Conservation (phyloP, 1,284 basidiomycete genomes). For the Cronartium ribicola region DNA sequence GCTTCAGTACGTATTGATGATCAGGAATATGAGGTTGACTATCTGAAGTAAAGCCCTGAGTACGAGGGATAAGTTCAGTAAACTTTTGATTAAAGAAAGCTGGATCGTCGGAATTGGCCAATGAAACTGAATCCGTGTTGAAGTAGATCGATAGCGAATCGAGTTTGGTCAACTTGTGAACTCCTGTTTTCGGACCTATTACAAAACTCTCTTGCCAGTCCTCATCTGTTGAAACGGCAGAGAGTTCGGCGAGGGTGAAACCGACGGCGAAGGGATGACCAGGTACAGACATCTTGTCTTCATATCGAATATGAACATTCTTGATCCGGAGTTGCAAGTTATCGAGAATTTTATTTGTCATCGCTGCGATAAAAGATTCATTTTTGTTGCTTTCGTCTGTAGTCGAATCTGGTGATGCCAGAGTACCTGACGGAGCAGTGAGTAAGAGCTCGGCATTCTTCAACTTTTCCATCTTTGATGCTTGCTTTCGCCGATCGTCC, state of each 20-base stretch:
- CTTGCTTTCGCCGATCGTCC: constrained; percentile 40
- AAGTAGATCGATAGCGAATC: constrained; percentile 90
- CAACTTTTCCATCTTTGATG: constrained; percentile 40
- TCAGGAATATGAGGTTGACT: constrained; percentile 50
- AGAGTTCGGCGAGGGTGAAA: constrained; percentile 84
- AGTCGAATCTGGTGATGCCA: constrained; percentile 65
- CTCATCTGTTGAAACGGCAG: constrained; percentile 86
- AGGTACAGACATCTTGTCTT: constrained; percentile 88
- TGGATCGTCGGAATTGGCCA: constrained; percentile 60
- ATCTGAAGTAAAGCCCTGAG: constrained; percentile 44
- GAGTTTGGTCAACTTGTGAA: constrained; percentile 90
- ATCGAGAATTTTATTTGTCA: constrained; percentile 88
- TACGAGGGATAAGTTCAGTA: constrained; percentile 60
- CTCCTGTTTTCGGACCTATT: constrained; percentile 77
- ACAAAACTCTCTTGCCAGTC: constrained; percentile 94
- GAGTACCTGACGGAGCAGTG: constrained; percentile 57
- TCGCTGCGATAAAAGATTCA: constrained; percentile 74
- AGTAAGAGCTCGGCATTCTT: constrained; percentile 39
- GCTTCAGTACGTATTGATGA: constrained; percentile 94
- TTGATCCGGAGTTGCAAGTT: constrained; percentile 93
- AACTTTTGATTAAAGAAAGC: constrained; percentile 64
- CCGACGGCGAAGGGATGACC: constrained; percentile 96
- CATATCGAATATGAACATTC: constrained; percentile 93
- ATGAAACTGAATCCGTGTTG: constrained; percentile 81
- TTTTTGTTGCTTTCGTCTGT: constrained; percentile 67